Evolutionary conservation across 805 yeast species (phyloP).

Genomic region (Metschnikowia peoriensis): DNA sequence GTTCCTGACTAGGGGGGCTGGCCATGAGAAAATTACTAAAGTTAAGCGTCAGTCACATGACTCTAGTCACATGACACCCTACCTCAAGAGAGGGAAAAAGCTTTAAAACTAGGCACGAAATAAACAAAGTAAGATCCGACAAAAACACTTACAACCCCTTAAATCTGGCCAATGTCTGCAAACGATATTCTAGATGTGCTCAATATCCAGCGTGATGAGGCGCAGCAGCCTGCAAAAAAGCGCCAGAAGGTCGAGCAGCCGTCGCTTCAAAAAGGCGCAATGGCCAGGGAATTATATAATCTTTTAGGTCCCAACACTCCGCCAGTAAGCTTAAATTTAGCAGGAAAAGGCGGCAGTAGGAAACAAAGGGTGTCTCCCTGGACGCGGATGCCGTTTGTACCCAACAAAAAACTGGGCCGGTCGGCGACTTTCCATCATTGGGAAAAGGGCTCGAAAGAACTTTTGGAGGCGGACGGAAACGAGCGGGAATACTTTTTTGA

Average conservation of each 20-base stretch:
- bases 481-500: constrained; percentile 61
- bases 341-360: constrained; percentile 55
- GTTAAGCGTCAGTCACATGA: too few species aligned
- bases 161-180: constrained; percentile 22
- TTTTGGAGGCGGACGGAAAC: constrained; percentile 32
- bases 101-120: background rate
- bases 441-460: constrained; percentile 71
- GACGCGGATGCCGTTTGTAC: constrained; percentile 63
- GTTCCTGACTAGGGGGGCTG: too few species aligned
- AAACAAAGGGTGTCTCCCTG: constrained; percentile 78
- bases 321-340: constrained; percentile 47
- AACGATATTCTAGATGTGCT: constrained; percentile 75
- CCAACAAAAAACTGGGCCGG: constrained; percentile 48
- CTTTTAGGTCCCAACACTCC: constrained; percentile 92
- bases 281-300: constrained; percentile 86
- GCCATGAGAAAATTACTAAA: too few species aligned
- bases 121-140: background rate
- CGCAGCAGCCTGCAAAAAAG: constrained; percentile 41
- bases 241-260: constrained; percentile 30
- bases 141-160: background rate
- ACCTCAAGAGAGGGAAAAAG: background rate
- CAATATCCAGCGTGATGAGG: constrained; percentile 55
- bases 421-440: constrained; percentile 64
- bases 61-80: background rate
- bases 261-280: constrained; percentile 49